Conservation (phyloP, 257 asterid genomes). For the Solanum chilense region DNA sequence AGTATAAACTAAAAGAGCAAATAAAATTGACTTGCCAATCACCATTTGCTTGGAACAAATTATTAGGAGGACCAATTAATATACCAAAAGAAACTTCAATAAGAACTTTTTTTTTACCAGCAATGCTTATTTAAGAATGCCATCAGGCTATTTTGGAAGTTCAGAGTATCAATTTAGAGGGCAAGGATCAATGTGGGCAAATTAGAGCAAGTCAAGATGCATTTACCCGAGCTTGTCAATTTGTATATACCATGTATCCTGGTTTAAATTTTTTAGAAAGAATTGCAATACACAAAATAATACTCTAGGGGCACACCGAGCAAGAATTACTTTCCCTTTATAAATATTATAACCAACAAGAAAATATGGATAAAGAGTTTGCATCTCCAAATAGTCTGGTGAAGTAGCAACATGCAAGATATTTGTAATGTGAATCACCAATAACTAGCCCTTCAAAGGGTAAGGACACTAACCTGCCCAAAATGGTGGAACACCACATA, state of each 20-base stretch:
- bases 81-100: not conserved
- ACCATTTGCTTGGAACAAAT: not conserved
- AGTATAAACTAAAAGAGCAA: not conserved
- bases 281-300: not conserved
- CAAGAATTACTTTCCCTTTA: not conserved
- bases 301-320: not conserved
- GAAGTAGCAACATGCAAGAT: not conserved
- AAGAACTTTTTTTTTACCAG: not conserved
- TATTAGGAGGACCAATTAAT: not conserved
- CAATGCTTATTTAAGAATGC: not conserved
- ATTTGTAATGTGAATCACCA: not conserved
- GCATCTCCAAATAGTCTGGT: not conserved
- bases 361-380: not conserved
- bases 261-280: not conserved
- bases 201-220: not conserved
- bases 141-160: not conserved
- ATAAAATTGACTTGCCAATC: not conserved
- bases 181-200: not conserved
- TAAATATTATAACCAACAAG: not conserved
- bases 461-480: conserved; percentile 30
- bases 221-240: not conserved
- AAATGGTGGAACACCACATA: conserved; percentile 43
- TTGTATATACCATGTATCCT: not conserved
- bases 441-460: not conserved
- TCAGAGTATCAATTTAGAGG: not conserved